Percentiles rank a stretch among this genome's conserved stretches.
Evolutionary conservation across 2,329 filamentous ascomycete species (phyloP).

Genomic region (Neofusicoccum sp.): DNA sequence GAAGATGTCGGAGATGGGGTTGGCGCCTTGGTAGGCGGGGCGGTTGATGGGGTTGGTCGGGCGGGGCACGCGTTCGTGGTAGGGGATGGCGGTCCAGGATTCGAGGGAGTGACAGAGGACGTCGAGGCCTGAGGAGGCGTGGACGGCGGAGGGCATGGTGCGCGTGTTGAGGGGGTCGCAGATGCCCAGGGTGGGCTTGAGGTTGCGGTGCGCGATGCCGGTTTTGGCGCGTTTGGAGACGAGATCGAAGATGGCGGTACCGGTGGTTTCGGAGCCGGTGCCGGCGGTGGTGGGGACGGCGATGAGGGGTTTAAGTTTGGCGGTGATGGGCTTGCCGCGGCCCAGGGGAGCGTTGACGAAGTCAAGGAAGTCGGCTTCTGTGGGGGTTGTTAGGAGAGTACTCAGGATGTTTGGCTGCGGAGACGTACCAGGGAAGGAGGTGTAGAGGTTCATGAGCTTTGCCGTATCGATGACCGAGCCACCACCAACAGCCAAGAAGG

Average conservation of each 20-base stretch:
- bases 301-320: slow-evolving; percentile 70
- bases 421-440: slow-evolving; percentile 63
- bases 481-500: slow-evolving; percentile 86
- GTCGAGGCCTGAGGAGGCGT: slow-evolving; percentile 87
- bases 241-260: slow-evolving; percentile 96
- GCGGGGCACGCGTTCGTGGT: slow-evolving; percentile 77
- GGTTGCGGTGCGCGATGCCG: slow-evolving; percentile 88
- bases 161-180: slow-evolving; percentile 83
- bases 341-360: slow-evolving; percentile 96
- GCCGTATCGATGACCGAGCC: slow-evolving; percentile 97
- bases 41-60: slow-evolving; percentile 86
- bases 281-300: slow-evolving; percentile 84
- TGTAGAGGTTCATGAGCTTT: slow-evolving; percentile 98
- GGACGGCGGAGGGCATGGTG: slow-evolving; percentile 93
- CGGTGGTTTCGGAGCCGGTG: slow-evolving; percentile 90
- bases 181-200: slow-evolving; percentile 93
- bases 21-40: slow-evolving; percentile 94
- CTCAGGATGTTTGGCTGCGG: background rate
- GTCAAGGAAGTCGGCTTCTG: slow-evolving; percentile 87
- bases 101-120: slow-evolving; percentile 94
- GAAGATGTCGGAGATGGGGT: slow-evolving; percentile 97
- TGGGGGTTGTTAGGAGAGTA: background rate
- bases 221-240: slow-evolving; percentile 90
- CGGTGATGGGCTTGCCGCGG: slow-evolving; percentile 73
- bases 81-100: slow-evolving; percentile 97